Evolutionary conservation across 2,329 filamentous ascomycete species (phyloP), one percentile per base, ranked within the genome.

Genomic region (Fusarium subglutinans): DNA sequence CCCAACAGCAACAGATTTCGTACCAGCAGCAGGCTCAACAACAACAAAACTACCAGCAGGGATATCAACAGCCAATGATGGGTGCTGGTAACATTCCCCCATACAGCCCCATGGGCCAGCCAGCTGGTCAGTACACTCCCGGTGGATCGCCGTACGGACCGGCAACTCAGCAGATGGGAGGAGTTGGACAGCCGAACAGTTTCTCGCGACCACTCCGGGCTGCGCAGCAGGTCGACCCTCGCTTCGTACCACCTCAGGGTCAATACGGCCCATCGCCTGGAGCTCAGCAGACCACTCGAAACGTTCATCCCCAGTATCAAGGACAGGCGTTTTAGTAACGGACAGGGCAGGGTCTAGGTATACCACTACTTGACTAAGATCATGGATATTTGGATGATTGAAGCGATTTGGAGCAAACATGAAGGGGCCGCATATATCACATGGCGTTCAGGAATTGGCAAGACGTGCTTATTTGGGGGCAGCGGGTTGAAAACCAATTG

Each of bases 1-100:
- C 71, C 18, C 76, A 79, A 41, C 78, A 80, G 51, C 78, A 79
- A 15, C 82, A 84, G 60, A 78, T 81, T 60, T 75, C 80, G 6
- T 74, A 77, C 41, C 76, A 78, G 24, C 92, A 91, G 48, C 90
- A 92, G 68, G 90, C 74, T 14, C 79, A 81, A 38, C 79, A 81
- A 47, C 73, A 76, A 30, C 75, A 77, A 50, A 76, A 78, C 26
- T 77, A 76, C 54, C 75, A 75, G 48, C 75, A 77, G 41, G 53
- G 47, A 18, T 70, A 69, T 14, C 78, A 74, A 55, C 79, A 77
- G 30, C 73, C 77, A 28, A 71, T 76, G 65, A 74, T 77, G 62
- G 76, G 74, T 24, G 78, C 74, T 56, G 78, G 77, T 12, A 74
- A 72, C 28, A 73, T 77, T 45, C 72, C 76, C 17, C 67, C 63